Conservation (phyloP, 2,329 filamentous ascomycete species). For the Colletotrichum lini region DNA sequence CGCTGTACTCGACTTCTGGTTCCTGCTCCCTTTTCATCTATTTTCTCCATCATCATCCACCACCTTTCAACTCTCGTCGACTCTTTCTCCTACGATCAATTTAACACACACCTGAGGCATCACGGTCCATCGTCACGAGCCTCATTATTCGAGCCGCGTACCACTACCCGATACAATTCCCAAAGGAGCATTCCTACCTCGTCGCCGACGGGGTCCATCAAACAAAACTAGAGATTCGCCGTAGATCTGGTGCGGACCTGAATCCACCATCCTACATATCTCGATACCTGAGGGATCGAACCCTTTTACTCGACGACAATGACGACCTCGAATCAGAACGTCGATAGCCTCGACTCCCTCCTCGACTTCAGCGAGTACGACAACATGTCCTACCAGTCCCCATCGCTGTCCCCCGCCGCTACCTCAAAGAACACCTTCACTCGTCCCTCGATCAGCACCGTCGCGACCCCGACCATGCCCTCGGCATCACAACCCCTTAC, state of each 20-base stretch:
- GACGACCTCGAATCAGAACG: slow-evolving; percentile 60
- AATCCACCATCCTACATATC: background rate
- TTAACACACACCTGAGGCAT: slow-evolving; percentile 23
- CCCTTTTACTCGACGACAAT: slow-evolving; percentile 46
- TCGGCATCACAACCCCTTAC: slow-evolving; percentile 73
- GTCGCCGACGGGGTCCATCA: background rate
- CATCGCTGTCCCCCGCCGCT: slow-evolving; percentile 69
- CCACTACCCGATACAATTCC: background rate
- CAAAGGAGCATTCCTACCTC: background rate
- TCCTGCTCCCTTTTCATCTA: slow-evolving; percentile 14
- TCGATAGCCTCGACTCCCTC: slow-evolving; percentile 70
- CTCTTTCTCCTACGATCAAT: background rate
- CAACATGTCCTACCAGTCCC: slow-evolving; percentile 71
- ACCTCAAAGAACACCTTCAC: slow-evolving; percentile 68
- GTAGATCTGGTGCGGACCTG: slow-evolving; percentile 14
- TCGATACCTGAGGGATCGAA: slow-evolving; percentile 34
- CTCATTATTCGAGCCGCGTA: slow-evolving; percentile 18
- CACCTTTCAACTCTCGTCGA: slow-evolving; percentile 43
- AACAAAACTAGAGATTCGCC: slow-evolving; percentile 6
- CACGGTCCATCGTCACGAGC: slow-evolving; percentile 27
- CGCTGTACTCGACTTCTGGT: slow-evolving; percentile 27
- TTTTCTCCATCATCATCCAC: slow-evolving; percentile 21
- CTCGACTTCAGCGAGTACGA: slow-evolving; percentile 77
- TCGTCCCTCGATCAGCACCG: slow-evolving; percentile 65
- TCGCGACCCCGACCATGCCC: slow-evolving; percentile 68